A percentile compares a stretch with the other conserved stretches of the same genome.
Evolutionary conservation across 225 moss, liverwort and hornwort species (phyloP).

Genomic region (Rhytidiadelphus loreus): DNA sequence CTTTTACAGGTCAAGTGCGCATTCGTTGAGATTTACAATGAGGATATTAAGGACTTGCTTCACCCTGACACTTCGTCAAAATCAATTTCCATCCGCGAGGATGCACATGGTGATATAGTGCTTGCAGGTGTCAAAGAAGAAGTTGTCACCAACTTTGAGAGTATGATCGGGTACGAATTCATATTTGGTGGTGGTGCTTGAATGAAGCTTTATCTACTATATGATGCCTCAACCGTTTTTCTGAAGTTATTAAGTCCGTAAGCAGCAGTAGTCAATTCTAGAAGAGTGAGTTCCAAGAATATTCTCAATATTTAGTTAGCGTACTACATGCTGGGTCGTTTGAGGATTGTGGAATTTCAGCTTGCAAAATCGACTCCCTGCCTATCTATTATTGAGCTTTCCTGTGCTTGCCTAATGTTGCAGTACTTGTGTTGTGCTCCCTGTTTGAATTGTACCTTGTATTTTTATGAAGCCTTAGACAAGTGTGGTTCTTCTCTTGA

Average conservation of each 20-base stretch:
- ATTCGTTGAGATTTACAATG: constrained; percentile 90
- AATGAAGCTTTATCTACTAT: not conserved
- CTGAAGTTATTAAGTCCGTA: not conserved
- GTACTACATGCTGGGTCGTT: not conserved
- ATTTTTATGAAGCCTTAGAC: not conserved
- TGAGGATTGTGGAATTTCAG: not conserved
- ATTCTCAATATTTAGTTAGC: not conserved
- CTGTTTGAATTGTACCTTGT: not conserved
- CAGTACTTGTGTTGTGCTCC: not conserved
- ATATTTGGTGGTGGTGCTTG: not conserved
- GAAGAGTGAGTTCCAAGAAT: not conserved
- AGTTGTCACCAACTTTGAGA: constrained; percentile 87
- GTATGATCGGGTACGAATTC: constrained; percentile 61
- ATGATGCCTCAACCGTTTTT: not conserved
- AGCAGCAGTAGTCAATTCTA: not conserved
- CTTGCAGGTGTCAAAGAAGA: constrained; percentile 95
- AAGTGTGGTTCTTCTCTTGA: not conserved
- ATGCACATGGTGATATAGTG: constrained; percentile 81
- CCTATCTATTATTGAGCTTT: not conserved
- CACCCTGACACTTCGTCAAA: constrained; percentile 83
- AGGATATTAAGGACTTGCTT: constrained; percentile 90
- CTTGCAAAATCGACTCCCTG: not conserved
- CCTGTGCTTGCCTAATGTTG: not conserved
- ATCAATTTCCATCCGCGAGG: constrained; percentile 82
- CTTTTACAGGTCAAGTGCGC: constrained; percentile 70